Conservation (phyloP, 2,329 filamentous ascomycete genomes). For the Whalleya microplaca region DNA sequence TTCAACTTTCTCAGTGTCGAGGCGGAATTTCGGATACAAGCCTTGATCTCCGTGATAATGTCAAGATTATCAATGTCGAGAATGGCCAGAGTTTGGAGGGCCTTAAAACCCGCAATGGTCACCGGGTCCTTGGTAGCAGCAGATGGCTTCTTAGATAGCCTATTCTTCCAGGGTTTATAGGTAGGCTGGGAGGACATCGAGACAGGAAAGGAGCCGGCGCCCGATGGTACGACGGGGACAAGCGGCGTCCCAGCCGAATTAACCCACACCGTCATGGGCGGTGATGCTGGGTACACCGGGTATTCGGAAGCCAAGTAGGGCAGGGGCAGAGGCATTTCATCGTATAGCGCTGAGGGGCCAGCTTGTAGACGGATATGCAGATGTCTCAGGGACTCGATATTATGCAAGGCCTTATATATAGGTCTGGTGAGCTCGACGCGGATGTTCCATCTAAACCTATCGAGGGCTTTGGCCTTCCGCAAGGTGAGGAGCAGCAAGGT, state of each 20-base stretch:
- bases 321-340: conserved; percentile 50
- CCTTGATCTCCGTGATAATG: conserved; percentile 57
- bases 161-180: conserved; percentile 43
- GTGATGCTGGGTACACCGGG: background rate
- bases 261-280: conserved; percentile 3
- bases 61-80: conserved; percentile 65
- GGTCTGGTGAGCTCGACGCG: conserved; percentile 63
- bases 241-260: conserved; percentile 9
- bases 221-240: conserved; percentile 24
- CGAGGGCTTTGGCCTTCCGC: conserved; percentile 57
- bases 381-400: conserved; percentile 54
- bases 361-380: conserved; percentile 63
- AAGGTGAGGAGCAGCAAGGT: conserved; percentile 61
- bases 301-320: conserved; percentile 34
- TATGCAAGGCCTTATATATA: conserved; percentile 60
- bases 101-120: conserved; percentile 61
- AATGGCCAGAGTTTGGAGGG: conserved; percentile 56
- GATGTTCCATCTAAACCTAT: conserved; percentile 67
- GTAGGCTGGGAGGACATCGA: conserved; percentile 39
- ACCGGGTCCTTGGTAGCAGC: conserved; percentile 46
- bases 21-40: conserved; percentile 58
- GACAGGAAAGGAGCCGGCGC: conserved; percentile 30
- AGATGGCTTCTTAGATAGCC: conserved; percentile 37
- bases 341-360: conserved; percentile 59
- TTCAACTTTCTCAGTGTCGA: conserved; percentile 58